Percentiles rank a stretch among this genome's conserved stretches.
Conservation (phyloP, 139 green algal species). For the Tetraselmis chui region DNA sequence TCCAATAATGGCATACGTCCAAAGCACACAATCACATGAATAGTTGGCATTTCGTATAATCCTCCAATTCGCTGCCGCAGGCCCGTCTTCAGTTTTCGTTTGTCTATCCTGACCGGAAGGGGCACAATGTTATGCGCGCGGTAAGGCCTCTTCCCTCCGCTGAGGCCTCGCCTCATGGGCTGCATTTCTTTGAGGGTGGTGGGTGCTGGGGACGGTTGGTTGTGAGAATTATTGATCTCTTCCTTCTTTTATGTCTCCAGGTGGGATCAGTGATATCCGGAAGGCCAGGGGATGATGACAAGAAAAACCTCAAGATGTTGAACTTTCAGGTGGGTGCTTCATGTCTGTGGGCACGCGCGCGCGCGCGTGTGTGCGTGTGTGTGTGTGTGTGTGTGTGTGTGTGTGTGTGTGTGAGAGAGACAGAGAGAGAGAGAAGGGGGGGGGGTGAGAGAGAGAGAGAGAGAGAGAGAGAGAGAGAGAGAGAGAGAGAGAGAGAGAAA, state of each 20-base stretch:
- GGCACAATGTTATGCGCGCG: slow-evolving; percentile 79
- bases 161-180: background rate
- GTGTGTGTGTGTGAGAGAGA: background rate
- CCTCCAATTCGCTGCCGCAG: slow-evolving; percentile 24
- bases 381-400: background rate
- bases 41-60: slow-evolving; percentile 1
- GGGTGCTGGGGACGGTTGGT: background rate
- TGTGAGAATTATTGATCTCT: background rate
- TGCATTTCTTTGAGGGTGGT: background rate
- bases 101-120: slow-evolving; percentile 80
- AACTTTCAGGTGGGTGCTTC: slow-evolving; percentile 60
- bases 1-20: slow-evolving; percentile 1
- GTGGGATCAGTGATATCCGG: slow-evolving; percentile 53
- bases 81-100: slow-evolving; percentile 74
- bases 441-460: too few relatives aligned
- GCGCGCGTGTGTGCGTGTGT: background rate
- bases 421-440: too few relatives aligned
- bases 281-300: slow-evolving; percentile 57
- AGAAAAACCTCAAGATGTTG: slow-evolving; percentile 66
- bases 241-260: slow-evolving; percentile 20
- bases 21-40: background rate
- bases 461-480: too few relatives aligned
- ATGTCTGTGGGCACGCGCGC: too few relatives aligned
- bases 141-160: slow-evolving; percentile 27
- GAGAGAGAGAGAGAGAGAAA: too few relatives aligned